Evolutionary conservation across 2,329 filamentous ascomycete species (phyloP), one percentile per base, ranked within the genome.

Genomic region (Monosporascus sp.): DNA sequence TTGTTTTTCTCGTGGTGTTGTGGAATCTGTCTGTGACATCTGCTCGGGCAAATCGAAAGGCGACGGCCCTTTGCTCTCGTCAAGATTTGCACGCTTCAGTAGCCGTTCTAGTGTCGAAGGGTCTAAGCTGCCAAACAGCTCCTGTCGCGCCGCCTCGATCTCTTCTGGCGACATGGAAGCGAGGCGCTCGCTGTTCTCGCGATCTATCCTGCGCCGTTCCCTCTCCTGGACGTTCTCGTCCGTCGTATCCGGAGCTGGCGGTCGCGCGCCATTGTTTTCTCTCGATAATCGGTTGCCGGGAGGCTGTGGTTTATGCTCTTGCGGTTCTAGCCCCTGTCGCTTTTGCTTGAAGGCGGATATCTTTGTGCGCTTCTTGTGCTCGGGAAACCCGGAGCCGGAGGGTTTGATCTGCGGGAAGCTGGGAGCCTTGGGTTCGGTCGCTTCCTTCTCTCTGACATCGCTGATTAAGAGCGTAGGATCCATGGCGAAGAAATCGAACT

Each of bases 331-430:
- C 7, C 58, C 58, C 49, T 76, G 72, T 56, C 82, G 78, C 65
- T 85, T 82, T 64, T 90, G 85, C 68, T 91, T 96, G 75, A 96
- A 96, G 2, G 87, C 82, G 2, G 91, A 96, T 7, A 82, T 72
- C 53, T 82, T 81, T 52, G 77, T 79, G 59, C 92, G 85, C 68
- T 89, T 91, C 70, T 88, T 94, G 69, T 91, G 92, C 54, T 86
- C 84, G n/a, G 94, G 94, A 62, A 97, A 97, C 1, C 94, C 94
- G 14, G 82, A 85, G 5, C 77, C 71, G 20, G 77, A 74, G 9
- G 75, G 72, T 50, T 82, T 82, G 41, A 82, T 73, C 47, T 79
- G 78, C 16, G 87, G 85, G 9, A 85, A 82, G 40, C 78, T 77
- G 8, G 87, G 85, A 5, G 88, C 79, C 58, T 83, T 85, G 22